Base-by-base conservation (phyloP, 108 stramenopile species). In the Phaeodactylum tricornutum region DNA sequence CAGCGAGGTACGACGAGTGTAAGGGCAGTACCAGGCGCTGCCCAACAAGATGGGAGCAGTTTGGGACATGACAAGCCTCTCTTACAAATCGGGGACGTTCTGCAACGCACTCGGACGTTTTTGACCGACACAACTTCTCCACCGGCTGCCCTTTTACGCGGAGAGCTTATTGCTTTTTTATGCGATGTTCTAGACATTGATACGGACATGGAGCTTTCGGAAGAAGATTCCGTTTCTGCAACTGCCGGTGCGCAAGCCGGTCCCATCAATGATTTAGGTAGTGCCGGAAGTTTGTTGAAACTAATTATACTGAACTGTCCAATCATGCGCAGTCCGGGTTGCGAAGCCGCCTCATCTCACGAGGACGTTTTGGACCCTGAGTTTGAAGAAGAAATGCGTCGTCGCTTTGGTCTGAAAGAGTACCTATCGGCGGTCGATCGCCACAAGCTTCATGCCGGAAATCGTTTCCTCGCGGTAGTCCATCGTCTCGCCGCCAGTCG, bases 401-500 rank as follows among this genome's bases (percentile, higher is more conserved):
- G 47, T 19, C 52, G 75, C 58, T 66, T 62, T 42, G 60, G 77
- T 42, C 19, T 49, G 46, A 37, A 73, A 43, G 32, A 42, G 21
- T 27, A 35, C 40, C 50, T 66, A 23, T 50, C 69, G 19, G 51
- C 66, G 14, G 28, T 25, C 23, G 61, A 65, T 36, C 19, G 62
- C 27, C 68, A 77, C 55, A 35, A 61, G 50, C 53, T 74, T 1
- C 78, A 79, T 59, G 72, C 87, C 6, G 87, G 87, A 20, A 89
- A 89, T 44, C 44, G 70, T 20, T 89, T 89, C 41, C 54, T 89
- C 20, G 79, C 87, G 3, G 87, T 89, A 0, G 87, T 89, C 14
- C 87, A 91, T 54, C 66, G 88, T 27, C 55, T 91, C 31, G 88
- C 88, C 0, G 88, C 88, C 1, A 84, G 81, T 73, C 63, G 82